Evolutionary conservation across 192 early-diverging fungal genomes (phyloP).

Genomic region (Allomyces arbusculus): DNA sequence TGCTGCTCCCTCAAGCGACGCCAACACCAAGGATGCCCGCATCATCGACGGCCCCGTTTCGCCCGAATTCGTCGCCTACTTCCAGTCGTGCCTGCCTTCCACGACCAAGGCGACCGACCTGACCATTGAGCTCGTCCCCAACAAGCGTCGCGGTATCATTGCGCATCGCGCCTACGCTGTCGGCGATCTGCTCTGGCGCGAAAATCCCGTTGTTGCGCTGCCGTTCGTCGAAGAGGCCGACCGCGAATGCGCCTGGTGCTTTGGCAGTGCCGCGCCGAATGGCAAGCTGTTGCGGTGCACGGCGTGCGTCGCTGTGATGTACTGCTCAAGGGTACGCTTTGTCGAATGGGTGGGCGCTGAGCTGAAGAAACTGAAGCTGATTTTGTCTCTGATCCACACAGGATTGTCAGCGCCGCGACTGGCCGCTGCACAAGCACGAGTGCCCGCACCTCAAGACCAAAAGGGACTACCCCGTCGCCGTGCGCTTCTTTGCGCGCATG

Average conservation of each 20-base stretch:
- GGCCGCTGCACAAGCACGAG: background rate
- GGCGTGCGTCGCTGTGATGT: background rate
- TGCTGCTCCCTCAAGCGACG: no score
- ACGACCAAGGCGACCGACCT: no score
- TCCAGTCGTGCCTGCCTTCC: no score
- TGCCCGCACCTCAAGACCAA: background rate
- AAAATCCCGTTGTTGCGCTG: background rate
- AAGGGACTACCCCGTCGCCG: background rate
- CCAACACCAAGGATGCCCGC: no score
- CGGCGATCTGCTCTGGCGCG: background rate
- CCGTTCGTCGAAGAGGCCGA: background rate
- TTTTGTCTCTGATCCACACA: background rate
- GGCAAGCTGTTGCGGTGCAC: background rate
- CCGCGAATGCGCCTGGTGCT: background rate
- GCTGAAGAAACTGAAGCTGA: background rate
- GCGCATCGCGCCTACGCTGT: background rate
- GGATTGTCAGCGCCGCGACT: background rate
- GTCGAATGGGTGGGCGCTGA: background rate
- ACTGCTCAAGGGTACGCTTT: background rate
- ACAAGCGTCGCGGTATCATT: background rate
- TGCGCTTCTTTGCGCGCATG: background rate
- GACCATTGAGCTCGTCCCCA: background rate
- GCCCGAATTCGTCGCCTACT: no score
- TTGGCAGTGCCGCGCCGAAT: background rate
- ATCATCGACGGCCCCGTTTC: no score